phyloP scores from a whole-genome alignment of 495 filamentous ascomycete genomes.

The Daldinia caldariorum region DNA sequence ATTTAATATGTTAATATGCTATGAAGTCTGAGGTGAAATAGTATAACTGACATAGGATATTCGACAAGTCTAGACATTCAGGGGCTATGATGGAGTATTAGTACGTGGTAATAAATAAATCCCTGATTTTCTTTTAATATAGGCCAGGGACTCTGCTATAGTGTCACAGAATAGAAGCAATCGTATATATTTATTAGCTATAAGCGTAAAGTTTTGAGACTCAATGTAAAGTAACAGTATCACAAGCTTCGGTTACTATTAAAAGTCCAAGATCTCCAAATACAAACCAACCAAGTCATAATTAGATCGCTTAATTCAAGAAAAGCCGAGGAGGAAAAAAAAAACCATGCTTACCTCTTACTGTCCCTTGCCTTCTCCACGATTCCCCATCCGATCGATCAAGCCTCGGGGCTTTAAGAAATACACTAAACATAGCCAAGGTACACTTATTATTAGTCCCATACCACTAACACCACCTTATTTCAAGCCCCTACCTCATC shows the following conservation, averaged over 20 bases:
- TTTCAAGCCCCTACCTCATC: neutral
- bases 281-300: neutral
- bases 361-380: neutral
- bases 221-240: neutral
- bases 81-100: no score
- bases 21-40: neutral
- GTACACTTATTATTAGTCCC: neutral
- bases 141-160: neutral
- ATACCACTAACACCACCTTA: neutral
- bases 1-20: conserved; percentile 2
- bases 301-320: neutral
- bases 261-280: neutral
- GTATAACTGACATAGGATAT: no score
- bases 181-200: neutral
- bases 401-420: neutral
- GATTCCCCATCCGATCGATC: conserved; percentile 8
- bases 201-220: no score
- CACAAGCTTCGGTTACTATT: neutral
- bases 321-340: no score
- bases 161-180: neutral
- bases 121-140: neutral
- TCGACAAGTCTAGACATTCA: no score
- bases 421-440: neutral
- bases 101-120: neutral
- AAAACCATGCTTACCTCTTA: neutral